Evolutionary conservation across 192 early-diverging fungal genomes (phyloP), one percentile per base, ranked within the genome.

Genomic region (Gryganskiella cystojenkinii): DNA sequence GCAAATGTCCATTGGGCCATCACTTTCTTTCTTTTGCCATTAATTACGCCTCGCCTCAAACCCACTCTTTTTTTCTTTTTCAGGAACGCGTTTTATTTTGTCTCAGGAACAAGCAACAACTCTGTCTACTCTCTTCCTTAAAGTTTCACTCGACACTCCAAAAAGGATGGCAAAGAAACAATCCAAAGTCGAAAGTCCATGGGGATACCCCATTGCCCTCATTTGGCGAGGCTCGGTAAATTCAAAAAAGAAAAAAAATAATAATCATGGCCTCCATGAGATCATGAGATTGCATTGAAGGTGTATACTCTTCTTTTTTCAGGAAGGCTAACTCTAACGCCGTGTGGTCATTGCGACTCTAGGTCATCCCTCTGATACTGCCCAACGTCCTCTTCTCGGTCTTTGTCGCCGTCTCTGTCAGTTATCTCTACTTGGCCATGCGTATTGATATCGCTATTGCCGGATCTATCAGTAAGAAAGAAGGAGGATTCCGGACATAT

Each of bases 181-280:
- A 46, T n/a, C 55, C 50, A 54, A 27, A 17, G 40, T 45, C 11
- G 74, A 78, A 35, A 78, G 74, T 64, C 74, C 74, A 35, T 78
- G 74, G 74, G 74, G 74, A 31, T 78, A 78, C 53, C 74, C 74
- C 40, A 78, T 78, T 22, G 74, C 74, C 4, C 74, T 78, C 46
- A 42, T 69, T 54, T 78, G 66, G 66, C 74, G 72, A 28, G 72
- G 72, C 28, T 76, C 72, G 53, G 72, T 76, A 76, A 22, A 33
- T 20, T 1, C 20, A 2, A 10, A 9, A 35, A 20, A 25, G 6
- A 56, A 15, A 4, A 15, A 43, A 3, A 42, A 53, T 27, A 33
- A n/a, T 52, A 30, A 10, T 11, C 49, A 52, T 46, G 17, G 30
- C 31, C 28, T 56, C 31, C 15, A 35, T 30, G 24, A n/a, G n/a